Percentiles rank a stretch among this genome's conserved stretches.
These are phyloP conservation scores for Rutstroemia sp. DNA, from an alignment of 2,329 filamentous ascomycete species.

Conservation along the genomic window DNA sequence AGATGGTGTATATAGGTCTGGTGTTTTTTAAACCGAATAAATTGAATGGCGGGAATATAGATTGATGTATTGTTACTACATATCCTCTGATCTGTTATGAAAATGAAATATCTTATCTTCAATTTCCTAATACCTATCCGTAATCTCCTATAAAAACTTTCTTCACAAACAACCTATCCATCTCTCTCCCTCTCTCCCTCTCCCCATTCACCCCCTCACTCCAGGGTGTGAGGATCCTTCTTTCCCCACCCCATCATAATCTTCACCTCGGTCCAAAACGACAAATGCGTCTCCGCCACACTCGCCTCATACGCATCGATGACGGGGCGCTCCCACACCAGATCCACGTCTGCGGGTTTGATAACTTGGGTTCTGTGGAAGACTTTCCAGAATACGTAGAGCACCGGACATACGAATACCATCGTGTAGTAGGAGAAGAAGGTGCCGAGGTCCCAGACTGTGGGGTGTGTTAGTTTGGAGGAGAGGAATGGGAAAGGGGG, in stretches of 20 bases:
- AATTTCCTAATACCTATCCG: no score
- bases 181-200: no score
- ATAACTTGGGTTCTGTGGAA: slow-evolving; percentile 49
- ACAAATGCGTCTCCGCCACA: slow-evolving; percentile 12
- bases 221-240: slow-evolving; percentile 1
- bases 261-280: slow-evolving; percentile 20
- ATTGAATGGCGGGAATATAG: no score
- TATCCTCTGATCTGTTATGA: no score
- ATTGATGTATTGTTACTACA: no score
- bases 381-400: slow-evolving; percentile 65
- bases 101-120: no score
- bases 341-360: slow-evolving; percentile 45
- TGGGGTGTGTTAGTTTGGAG: background rate
- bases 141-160: no score
- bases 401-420: slow-evolving; percentile 48
- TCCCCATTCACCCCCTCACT: background rate
- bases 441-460: slow-evolving; percentile 40
- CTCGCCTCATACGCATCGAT: slow-evolving; percentile 24
- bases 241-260: slow-evolving; percentile 19
- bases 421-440: slow-evolving; percentile 70
- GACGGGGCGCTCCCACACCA: slow-evolving; percentile 30
- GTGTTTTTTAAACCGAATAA: no score
- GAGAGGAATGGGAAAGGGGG: background rate
- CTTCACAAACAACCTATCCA: no score
- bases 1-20: no score